Base-by-base conservation (phyloP, 805 yeast genomes). In the Wickerhamiella slavikovae region DNA sequence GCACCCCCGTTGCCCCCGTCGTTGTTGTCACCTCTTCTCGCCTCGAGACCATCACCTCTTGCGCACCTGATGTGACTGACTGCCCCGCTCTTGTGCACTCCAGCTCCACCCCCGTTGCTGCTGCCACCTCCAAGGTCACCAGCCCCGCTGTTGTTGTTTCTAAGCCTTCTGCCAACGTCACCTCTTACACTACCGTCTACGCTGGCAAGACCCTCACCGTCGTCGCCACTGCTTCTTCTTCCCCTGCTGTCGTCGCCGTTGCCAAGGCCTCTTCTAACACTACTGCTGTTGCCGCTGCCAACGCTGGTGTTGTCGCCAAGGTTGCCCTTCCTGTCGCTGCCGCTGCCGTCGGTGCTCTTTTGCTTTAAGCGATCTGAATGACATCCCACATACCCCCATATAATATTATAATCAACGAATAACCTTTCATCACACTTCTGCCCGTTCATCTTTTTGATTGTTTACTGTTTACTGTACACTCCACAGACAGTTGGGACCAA, bases 41-140 rank as follows among this genome's bases (percentile, higher is more conserved):
- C 39, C 48, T 58, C 44, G 64, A 51, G 36, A 60, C 68, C 49
- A 48, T 60, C 58, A 55, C 62, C 41, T 50, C 57, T 34, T 62
- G 66, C 52, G 5, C 39, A 29, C 39, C 56, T 15, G 43, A 44
- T 29, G 64, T 60, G 45, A 61, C 67, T 38, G 44, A 54, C 57
- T 64, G 70, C 54, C 68, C 67, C 46, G 30, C 30, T 27, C n/a
- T n/a, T n/a, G n/a, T n/a, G n/a, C 37, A 28, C 35, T 15, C 35
- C 18, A 21, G 30, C 29, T 25, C 36, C 34, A 30, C 38, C 25
- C n/a, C n/a, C n/a, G n/a, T n/a, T n/a, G 22, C 27, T 12, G 19
- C 33, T 21, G 14, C 23, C 25, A 4, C 24, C 15, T 8, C 28
- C 19, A 15, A 28, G 19, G 32, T 31, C 22, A 25, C 33, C 15